Conservation (phyloP, 495 filamentous ascomycete genomes). For the Chaetomium cochliodes region DNA sequence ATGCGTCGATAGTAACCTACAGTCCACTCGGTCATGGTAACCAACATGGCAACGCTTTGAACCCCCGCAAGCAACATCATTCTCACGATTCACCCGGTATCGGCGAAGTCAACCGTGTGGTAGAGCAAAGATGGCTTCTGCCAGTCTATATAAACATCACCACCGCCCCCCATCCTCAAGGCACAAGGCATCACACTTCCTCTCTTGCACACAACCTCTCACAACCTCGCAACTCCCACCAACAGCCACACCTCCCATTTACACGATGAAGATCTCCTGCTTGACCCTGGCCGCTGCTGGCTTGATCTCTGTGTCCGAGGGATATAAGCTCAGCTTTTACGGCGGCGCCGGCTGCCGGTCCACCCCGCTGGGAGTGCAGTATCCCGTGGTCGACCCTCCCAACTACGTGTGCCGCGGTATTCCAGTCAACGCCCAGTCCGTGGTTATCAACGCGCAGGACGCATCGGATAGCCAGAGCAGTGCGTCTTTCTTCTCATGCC, state of each 20-base stretch:
- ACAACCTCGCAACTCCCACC: not conserved
- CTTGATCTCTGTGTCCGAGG: not conserved
- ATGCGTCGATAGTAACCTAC: no score
- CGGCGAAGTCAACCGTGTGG: no score
- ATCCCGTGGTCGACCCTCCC: constrained; percentile 7
- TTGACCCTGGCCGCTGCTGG: not conserved
- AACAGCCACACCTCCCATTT: not conserved
- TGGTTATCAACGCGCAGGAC: constrained; percentile 2
- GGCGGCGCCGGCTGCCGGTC: not conserved
- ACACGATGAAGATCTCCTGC: not conserved
- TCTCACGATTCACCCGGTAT: no score
- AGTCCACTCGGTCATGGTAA: no score
- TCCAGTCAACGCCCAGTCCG: constrained; percentile 5
- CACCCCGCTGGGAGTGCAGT: not conserved
- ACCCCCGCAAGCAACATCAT: no score
- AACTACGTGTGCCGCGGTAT: constrained; percentile 10
- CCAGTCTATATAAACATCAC: no score
- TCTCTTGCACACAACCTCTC: no score
- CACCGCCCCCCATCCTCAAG: no score
- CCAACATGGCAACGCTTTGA: no score
- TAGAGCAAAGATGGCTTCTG: no score
- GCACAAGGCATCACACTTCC: no score
- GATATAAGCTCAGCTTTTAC: constrained; percentile 4
- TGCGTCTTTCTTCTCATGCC: not conserved
- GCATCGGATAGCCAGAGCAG: not conserved